Conservation (phyloP, 257 asterid genomes). For the Solanum gracilifrons region DNA sequence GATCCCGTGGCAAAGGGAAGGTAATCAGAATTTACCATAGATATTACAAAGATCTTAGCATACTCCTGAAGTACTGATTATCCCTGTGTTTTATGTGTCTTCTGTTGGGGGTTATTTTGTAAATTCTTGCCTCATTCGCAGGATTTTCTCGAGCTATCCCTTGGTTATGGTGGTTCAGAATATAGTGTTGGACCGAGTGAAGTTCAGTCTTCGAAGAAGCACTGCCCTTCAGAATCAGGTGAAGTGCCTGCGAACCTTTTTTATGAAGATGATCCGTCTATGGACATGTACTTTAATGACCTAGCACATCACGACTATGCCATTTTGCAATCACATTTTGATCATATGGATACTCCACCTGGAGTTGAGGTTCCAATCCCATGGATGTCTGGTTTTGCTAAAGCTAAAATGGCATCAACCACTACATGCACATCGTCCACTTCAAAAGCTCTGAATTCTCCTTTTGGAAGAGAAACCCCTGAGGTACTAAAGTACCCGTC, state of each 20-base stretch:
- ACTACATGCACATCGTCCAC: not conserved
- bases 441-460: not conserved
- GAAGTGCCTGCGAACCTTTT: slow-evolving; percentile 3
- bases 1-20: slow-evolving; percentile 50
- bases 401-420: not conserved
- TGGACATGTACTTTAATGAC: slow-evolving; percentile 22
- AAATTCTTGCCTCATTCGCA: slow-evolving; percentile 6
- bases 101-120: not conserved
- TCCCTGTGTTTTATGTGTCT: not conserved
- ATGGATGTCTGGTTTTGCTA: not conserved
- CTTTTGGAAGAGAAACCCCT: not conserved
- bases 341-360: slow-evolving; percentile 4
- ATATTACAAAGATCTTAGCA: not conserved
- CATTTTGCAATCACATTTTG: slow-evolving; percentile 6
- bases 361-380: slow-evolving; percentile 11
- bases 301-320: not conserved
- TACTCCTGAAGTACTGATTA: not conserved
- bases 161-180: slow-evolving; percentile 21
- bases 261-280: slow-evolving; percentile 44
- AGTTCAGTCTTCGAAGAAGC: slow-evolving; percentile 13
- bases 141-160: slow-evolving; percentile 26
- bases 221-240: slow-evolving; percentile 18
- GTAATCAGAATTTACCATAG: slow-evolving; percentile 18
- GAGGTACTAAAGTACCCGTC: not conserved
- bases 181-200: slow-evolving; percentile 12